These are phyloP conservation scores for Fusarium agapanthi DNA, from an alignment of 2,329 filamentous ascomycete genomes.

Conservation along the genomic window DNA sequence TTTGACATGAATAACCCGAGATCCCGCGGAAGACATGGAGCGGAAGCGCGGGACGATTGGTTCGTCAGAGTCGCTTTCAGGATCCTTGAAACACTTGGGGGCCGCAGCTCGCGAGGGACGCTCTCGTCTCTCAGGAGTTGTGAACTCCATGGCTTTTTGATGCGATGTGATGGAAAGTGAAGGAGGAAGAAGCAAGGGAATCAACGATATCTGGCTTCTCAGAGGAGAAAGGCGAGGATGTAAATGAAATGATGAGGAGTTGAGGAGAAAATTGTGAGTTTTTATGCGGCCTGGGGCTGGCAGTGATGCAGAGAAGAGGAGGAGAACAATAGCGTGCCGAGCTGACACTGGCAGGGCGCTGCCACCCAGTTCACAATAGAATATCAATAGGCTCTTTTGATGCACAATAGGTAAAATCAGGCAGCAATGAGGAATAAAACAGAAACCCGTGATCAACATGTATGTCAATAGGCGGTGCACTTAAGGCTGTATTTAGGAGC, in stretches of 20 bases:
- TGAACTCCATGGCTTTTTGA: background rate
- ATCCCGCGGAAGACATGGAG: background rate
- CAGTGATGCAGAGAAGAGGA: background rate
- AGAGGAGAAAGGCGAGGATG: background rate
- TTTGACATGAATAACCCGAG: background rate
- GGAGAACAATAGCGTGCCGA: background rate
- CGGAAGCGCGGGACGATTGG: background rate
- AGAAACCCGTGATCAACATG: background rate
- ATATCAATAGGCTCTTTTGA: background rate
- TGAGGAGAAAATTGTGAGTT: background rate
- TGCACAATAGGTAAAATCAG: background rate
- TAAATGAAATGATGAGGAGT: background rate
- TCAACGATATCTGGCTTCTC: background rate
- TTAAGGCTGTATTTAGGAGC: background rate
- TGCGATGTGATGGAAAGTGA: background rate
- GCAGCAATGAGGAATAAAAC: background rate
- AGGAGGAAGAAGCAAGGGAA: background rate
- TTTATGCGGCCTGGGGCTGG: background rate
- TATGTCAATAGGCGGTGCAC: background rate
- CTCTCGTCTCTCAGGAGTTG: background rate
- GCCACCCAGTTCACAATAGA: background rate
- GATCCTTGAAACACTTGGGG: background rate
- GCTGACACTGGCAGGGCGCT: slow-evolving; percentile 1
- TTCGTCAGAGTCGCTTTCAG: slow-evolving; percentile 1
- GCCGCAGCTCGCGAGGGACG: slow-evolving; percentile 14